phyloP scores from a whole-genome alignment of 2,329 filamentous ascomycete genomes.

The Fusarium heterosporum region DNA sequence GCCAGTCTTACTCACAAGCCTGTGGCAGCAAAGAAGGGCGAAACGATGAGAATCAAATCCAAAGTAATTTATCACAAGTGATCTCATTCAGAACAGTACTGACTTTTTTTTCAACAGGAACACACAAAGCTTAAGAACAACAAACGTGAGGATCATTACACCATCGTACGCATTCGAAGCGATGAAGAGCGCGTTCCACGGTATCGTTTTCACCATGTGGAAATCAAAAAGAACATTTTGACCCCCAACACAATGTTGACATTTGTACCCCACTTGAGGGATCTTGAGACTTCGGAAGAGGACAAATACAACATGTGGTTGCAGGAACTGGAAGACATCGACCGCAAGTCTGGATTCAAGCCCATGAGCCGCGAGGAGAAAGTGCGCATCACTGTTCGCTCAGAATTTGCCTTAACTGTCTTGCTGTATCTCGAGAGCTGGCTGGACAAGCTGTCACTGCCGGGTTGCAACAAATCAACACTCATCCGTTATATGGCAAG shows the following conservation, averaged over 20 bases:
- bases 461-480: constrained; percentile 63
- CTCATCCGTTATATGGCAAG: constrained; percentile 66
- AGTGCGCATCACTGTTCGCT: constrained; percentile 59
- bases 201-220: constrained; percentile 70
- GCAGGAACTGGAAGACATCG: constrained; percentile 67
- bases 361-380: constrained; percentile 65
- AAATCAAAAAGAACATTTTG: constrained; percentile 69
- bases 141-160: constrained; percentile 56
- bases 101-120: constrained; percentile 52
- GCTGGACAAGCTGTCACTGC: constrained; percentile 62
- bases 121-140: constrained; percentile 59
- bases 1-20: constrained; percentile 56
- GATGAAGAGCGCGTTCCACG: constrained; percentile 65
- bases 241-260: constrained; percentile 70
- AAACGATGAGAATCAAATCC: constrained; percentile 62
- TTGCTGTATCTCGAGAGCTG: constrained; percentile 66
- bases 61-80: constrained; percentile 56
- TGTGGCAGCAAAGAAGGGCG: constrained; percentile 51
- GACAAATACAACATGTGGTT: constrained; percentile 67
- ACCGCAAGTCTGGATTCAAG: constrained; percentile 68
- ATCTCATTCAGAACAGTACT: constrained; percentile 12
- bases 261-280: constrained; percentile 69
- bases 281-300: constrained; percentile 68
- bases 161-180: constrained; percentile 61
- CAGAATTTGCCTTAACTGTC: constrained; percentile 64